These are phyloP conservation scores for Zopfia rhizophila DNA, from an alignment of 2,329 filamentous ascomycete genomes.

Conservation along the genomic window DNA sequence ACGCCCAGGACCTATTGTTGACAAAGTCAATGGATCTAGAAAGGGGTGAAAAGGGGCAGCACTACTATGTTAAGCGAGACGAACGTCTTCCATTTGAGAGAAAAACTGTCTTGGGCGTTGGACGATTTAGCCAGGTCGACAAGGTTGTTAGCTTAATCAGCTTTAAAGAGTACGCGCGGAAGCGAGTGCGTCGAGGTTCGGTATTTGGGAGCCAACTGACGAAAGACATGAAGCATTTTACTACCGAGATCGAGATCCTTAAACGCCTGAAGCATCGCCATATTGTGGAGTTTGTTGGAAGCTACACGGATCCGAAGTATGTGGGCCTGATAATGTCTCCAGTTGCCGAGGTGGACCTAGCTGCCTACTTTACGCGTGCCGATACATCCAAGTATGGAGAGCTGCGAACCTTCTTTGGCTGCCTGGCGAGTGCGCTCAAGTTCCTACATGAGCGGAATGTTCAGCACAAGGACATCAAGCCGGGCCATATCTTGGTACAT, in stretches of 20 bases:
- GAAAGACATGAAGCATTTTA: conserved; percentile 23
- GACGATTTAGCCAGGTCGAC: conserved; percentile 30
- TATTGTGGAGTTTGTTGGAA: conserved; percentile 31
- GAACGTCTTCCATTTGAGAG: conserved; percentile 26
- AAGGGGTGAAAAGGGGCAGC: conserved; percentile 24
- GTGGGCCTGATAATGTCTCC: conserved; percentile 36
- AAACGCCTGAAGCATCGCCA: conserved; percentile 33
- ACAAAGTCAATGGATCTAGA: conserved; percentile 33
- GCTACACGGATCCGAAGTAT: conserved; percentile 32
- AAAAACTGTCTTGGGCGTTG: conserved; percentile 27
- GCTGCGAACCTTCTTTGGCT: conserved; percentile 27
- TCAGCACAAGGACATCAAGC: conserved; percentile 38
- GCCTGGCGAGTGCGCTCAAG: conserved; percentile 26
- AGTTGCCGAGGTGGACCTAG: conserved; percentile 17
- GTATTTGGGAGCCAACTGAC: conserved; percentile 12
- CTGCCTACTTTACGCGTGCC: conserved; percentile 17
- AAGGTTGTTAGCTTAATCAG: conserved; percentile 27
- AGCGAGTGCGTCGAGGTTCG: conserved; percentile 27
- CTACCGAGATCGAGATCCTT: conserved; percentile 30
- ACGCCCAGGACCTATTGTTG: conserved; percentile 25
- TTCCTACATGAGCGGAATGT: conserved; percentile 29
- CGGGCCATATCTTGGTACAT: conserved; percentile 32
- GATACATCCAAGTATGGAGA: background rate
- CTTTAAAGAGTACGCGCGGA: conserved; percentile 33
- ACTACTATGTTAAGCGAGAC: conserved; percentile 22